These are phyloP conservation scores for Laetiporus sulphureus DNA, from an alignment of 1,284 basidiomycete genomes.

Conservation along the genomic window DNA sequence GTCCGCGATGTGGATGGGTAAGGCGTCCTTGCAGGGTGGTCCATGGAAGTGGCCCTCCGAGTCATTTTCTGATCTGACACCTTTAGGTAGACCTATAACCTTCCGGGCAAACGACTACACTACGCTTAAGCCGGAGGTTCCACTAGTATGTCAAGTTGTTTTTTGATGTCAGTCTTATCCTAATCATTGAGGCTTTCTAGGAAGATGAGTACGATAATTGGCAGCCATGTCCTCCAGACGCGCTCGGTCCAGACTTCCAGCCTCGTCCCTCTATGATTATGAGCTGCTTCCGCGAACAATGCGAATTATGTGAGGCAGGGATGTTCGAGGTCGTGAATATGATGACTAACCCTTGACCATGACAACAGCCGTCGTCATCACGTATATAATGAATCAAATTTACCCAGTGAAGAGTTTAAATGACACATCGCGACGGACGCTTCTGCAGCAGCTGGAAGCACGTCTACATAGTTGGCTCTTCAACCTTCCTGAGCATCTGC, in stretches of 20 bases:
- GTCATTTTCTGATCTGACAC: neutral
- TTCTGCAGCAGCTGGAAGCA: slow-evolving; percentile 54
- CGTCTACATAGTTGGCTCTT: slow-evolving; percentile 75
- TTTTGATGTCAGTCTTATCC: neutral
- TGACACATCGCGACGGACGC: slow-evolving; percentile 36
- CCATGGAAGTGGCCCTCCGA: too few relatives aligned
- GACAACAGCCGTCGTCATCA: slow-evolving; percentile 49
- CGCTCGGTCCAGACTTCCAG: slow-evolving; percentile 33
- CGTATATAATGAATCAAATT: slow-evolving; percentile 61
- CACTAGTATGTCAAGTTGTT: slow-evolving; percentile 8
- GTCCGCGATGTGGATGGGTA: slow-evolving; percentile 25
- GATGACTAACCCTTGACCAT: too few relatives aligned
- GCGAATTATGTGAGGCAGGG: slow-evolving; percentile 53
- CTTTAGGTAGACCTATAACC: slow-evolving; percentile 14
- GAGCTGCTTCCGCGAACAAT: slow-evolving; percentile 53
- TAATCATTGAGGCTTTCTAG: slow-evolving; percentile 27
- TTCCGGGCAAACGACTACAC: slow-evolving; percentile 21
- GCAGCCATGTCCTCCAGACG: slow-evolving; percentile 40
- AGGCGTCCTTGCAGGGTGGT: too few relatives aligned
- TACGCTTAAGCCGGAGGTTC: slow-evolving; percentile 10
- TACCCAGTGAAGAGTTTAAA: slow-evolving; percentile 63
- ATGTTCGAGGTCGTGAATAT: too few relatives aligned
- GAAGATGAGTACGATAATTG: slow-evolving; percentile 57
- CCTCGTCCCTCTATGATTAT: slow-evolving; percentile 45
- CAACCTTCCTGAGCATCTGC: slow-evolving; percentile 59